phyloP scores from a whole-genome alignment of 306 rosid species.

The Casuarina cunninghamiana region DNA sequence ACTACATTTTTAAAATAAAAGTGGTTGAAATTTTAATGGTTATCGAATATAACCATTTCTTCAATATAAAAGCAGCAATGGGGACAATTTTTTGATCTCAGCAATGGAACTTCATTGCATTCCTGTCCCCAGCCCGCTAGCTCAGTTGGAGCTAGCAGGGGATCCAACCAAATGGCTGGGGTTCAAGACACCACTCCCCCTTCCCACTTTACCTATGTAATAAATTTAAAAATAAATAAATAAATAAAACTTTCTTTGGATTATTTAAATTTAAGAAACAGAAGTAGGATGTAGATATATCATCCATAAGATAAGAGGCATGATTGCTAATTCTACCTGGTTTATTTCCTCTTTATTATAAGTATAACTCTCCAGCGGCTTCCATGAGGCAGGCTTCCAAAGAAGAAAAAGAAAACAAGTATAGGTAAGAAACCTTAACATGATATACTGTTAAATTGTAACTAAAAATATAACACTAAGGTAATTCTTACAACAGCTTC shows the following conservation, averaged over 20 bases:
- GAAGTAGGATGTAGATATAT: conserved; percentile 26
- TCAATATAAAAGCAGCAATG: neutral
- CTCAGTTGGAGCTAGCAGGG: no score
- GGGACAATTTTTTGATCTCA: neutral
- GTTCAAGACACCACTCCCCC: no score
- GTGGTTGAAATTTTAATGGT: neutral
- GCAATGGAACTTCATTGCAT: neutral
- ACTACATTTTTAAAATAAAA: neutral
- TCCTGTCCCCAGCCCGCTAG: neutral
- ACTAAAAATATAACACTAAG: neutral
- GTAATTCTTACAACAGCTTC: neutral
- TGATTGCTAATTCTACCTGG: conserved; percentile 53
- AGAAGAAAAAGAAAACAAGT: conserved; percentile 14
- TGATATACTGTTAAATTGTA: neutral
- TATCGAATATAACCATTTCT: neutral
- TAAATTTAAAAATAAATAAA: no score
- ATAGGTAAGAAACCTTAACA: neutral
- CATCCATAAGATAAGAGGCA: conserved; percentile 15
- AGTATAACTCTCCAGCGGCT: conserved; percentile 63
- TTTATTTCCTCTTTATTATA: conserved; percentile 94
- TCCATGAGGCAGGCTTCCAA: conserved; percentile 61
- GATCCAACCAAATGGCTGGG: no score
- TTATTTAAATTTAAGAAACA: neutral
- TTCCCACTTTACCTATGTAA: no score
- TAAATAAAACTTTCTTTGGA: no score